Base-by-base conservation (phyloP, 2,329 filamentous ascomycete genomes). In the Fusarium illudens region DNA sequence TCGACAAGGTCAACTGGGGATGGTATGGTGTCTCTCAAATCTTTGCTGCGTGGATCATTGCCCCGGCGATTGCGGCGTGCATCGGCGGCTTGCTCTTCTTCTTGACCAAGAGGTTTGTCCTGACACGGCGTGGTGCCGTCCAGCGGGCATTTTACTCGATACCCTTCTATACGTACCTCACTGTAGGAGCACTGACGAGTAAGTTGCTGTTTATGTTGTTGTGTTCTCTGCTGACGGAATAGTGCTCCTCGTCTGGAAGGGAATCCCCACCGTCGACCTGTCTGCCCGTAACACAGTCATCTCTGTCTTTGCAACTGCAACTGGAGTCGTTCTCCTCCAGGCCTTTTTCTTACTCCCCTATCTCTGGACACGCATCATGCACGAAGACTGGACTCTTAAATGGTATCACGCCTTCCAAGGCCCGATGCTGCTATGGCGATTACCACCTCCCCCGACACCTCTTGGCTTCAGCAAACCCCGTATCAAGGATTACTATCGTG, bases 181-280 rank as follows among this genome's bases (percentile, higher is more conserved):
- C 79, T 0, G 71, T 79, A 17, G 78, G 69, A 3, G 68, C 77
- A 1, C 59, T 81, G 10, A 74, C 78, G 0, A 80, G 77, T 79
- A 67, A 48, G 76, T 72, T 13, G 22, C 5, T 25, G 0, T 3
- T 4, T 7, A 4, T 1, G 4, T 15, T 10, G 9, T 20, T 19
- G 4, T 29, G 4, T 25, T 17, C 11, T 19, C 4, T 6, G 13
- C 22, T 37, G 7, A 58, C 12, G 3, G 19, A 0, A 4, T 29
- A 79, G 77, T 90, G 66, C 86, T 89, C 51, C 83, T 90, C 46
- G 84, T 86, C 1, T 81, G 78, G 79, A 80, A 80, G 51, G 79
- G 79, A 1, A 71, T 80, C 2, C 71, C 75, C 11, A 57, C 64
- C 0, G 46, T 70, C 4, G 64, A 76, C 4, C 46, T 77, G 1